Conservation (phyloP, 1,284 basidiomycete species). For the Flammula alnicola region DNA sequence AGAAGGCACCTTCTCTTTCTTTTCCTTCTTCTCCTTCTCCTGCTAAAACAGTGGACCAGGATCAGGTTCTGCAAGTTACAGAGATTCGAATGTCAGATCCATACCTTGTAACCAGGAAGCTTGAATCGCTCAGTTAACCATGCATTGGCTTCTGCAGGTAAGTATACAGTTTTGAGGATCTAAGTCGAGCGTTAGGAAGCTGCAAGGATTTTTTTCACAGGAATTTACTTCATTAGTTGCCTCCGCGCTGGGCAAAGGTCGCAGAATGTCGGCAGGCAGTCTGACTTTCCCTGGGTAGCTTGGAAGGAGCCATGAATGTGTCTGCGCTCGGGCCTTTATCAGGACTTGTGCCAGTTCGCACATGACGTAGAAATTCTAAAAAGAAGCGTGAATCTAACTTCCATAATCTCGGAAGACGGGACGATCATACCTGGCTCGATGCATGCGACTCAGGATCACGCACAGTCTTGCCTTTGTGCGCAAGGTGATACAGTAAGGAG, state of each 20-base stretch:
- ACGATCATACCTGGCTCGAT: constrained; percentile 74
- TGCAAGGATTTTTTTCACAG: neutral
- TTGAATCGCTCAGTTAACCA: constrained; percentile 58
- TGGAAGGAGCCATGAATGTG: constrained; percentile 77
- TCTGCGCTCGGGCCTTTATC: constrained; percentile 72
- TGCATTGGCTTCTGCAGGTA: constrained; percentile 60
- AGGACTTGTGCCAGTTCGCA: constrained; percentile 90
- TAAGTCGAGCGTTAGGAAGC: constrained; percentile 28
- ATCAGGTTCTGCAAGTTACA: neutral
- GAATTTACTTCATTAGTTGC: constrained; percentile 59
- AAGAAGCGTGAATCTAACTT: constrained; percentile 10
- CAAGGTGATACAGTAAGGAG: constrained; percentile 82
- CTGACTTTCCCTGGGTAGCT: constrained; percentile 83
- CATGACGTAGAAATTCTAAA: constrained; percentile 86
- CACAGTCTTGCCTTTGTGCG: constrained; percentile 85
- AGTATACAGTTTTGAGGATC: constrained; percentile 68
- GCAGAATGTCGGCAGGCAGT: constrained; percentile 85
- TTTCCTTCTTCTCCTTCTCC: constrained; percentile 40
- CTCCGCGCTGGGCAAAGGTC: constrained; percentile 63
- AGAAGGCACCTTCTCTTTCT: constrained; percentile 41
- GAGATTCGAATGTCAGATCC: neutral
- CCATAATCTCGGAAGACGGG: no score
- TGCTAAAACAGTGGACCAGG: neutral
- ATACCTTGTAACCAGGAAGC: constrained; percentile 35
- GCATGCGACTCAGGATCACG: constrained; percentile 72